Percentiles rank a stretch among this genome's conserved stretches.
These are phyloP conservation scores for Musa acuminata DNA, from an alignment of 176 grass and related monocot genomes.

Conservation along the genomic window DNA sequence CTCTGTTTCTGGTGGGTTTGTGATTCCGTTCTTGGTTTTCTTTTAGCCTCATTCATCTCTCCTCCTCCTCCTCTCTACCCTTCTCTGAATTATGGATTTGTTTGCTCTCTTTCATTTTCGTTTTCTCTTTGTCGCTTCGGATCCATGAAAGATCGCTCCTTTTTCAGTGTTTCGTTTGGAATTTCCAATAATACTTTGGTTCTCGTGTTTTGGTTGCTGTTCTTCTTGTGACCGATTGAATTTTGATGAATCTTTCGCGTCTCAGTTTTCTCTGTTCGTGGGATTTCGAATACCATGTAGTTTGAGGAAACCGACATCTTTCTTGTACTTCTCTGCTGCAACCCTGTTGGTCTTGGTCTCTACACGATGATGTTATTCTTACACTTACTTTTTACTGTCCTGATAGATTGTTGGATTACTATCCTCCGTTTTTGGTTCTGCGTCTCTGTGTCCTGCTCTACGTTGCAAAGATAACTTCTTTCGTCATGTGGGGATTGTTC, in stretches of 20 bases:
- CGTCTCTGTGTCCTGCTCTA: background rate
- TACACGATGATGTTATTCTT: background rate
- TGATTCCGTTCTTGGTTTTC: no score
- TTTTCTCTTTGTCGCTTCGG: background rate
- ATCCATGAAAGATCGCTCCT: background rate
- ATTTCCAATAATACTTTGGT: no score
- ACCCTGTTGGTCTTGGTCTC: no score
- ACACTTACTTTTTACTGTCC: background rate
- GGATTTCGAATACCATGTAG: no score
- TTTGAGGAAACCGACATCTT: background rate
- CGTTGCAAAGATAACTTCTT: background rate
- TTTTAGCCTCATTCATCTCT: no score
- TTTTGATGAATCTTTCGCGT: no score
- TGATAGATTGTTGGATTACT: background rate
- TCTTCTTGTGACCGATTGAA: no score
- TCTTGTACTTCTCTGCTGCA: background rate
- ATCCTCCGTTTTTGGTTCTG: background rate
- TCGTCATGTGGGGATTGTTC: background rate
- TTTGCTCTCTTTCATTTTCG: conserved; percentile 14
- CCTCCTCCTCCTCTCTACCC: background rate
- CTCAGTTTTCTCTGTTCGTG: background rate
- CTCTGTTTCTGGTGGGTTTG: no score
- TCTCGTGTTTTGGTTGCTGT: no score
- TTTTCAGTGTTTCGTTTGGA: background rate
- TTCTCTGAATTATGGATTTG: background rate